These are phyloP conservation scores for Coprinopsis sp. DNA, from an alignment of 768 basidiomycete species.

Conservation along the genomic window DNA sequence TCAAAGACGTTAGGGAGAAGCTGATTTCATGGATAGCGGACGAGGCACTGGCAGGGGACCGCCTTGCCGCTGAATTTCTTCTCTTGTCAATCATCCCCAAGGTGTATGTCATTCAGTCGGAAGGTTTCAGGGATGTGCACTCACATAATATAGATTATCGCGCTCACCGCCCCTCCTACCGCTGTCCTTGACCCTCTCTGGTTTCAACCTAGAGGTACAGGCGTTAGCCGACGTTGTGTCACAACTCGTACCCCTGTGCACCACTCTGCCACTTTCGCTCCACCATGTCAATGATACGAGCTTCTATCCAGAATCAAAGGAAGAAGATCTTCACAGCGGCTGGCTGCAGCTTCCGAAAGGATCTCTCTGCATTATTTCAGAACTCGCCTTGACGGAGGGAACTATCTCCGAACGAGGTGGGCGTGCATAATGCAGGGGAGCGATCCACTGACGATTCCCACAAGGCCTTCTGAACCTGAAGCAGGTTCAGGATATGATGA, in stretches of 20 bases:
- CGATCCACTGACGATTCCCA: neutral
- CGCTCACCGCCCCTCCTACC: constrained; percentile 65
- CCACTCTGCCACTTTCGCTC: constrained; percentile 57
- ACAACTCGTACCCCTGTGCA: constrained; percentile 53
- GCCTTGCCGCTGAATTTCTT: constrained; percentile 69
- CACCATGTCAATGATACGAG: constrained; percentile 50
- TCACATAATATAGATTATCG: constrained; percentile 47
- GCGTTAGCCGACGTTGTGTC: constrained; percentile 51
- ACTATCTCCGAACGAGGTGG: constrained; percentile 50
- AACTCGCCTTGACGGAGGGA: constrained; percentile 66
- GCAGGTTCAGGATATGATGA: constrained; percentile 60
- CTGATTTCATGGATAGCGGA: constrained; percentile 71
- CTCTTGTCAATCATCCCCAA: constrained; percentile 54
- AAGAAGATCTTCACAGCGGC: constrained; percentile 70
- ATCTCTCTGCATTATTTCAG: constrained; percentile 57
- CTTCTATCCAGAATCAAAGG: constrained; percentile 64
- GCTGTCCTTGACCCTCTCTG: constrained; percentile 57
- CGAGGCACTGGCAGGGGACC: constrained; percentile 65
- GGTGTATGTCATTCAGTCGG: constrained; percentile 46
- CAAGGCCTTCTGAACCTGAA: constrained; percentile 61
- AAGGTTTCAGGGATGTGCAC: neutral
- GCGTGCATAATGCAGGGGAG: constrained; percentile 16
- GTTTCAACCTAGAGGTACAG: constrained; percentile 51
- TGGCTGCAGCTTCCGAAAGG: constrained; percentile 67
- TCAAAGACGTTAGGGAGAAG: constrained; percentile 38